phyloP scores from a whole-genome alignment of 1,139 yeast species.

The Lodderomyces metapsilosis region DNA sequence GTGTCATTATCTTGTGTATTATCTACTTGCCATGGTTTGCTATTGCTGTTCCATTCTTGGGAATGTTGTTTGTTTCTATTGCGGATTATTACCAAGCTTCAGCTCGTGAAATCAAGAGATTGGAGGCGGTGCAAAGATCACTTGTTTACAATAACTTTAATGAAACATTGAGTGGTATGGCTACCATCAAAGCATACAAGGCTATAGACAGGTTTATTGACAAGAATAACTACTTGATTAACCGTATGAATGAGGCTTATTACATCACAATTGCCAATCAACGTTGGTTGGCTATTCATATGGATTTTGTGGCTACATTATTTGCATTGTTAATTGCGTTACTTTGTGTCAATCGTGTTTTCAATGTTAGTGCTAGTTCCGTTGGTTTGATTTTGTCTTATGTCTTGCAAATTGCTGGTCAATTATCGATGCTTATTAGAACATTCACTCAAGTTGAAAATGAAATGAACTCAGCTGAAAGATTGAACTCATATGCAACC shows the following conservation, averaged over 20 bases:
- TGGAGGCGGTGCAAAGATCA: slow-evolving; percentile 77
- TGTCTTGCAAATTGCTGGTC: slow-evolving; percentile 51
- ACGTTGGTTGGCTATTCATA: slow-evolving; percentile 76
- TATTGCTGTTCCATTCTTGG: slow-evolving; percentile 44
- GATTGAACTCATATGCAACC: slow-evolving; percentile 69
- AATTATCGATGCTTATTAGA: slow-evolving; percentile 50
- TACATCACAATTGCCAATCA: slow-evolving; percentile 67
- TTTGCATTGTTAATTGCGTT: slow-evolving; percentile 52
- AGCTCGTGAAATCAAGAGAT: slow-evolving; percentile 72
- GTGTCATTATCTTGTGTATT: slow-evolving; percentile 67
- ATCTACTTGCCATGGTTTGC: slow-evolving; percentile 73
- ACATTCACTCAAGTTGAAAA: slow-evolving; percentile 74
- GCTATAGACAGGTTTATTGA: slow-evolving; percentile 48
- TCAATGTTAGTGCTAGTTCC: slow-evolving; percentile 61
- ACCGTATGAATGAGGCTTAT: slow-evolving; percentile 75
- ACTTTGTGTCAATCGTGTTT: slow-evolving; percentile 65
- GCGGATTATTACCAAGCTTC: slow-evolving; percentile 66
- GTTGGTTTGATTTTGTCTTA: slow-evolving; percentile 72
- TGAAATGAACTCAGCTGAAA: slow-evolving; percentile 82
- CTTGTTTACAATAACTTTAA: slow-evolving; percentile 73
- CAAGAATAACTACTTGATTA: slow-evolving; percentile 50
- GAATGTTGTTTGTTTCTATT: slow-evolving; percentile 31
- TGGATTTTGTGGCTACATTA: slow-evolving; percentile 55
- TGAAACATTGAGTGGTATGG: slow-evolving; percentile 72
- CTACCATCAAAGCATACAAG: slow-evolving; percentile 66